Evolutionary conservation across 1,284 basidiomycete genomes (phyloP).

Genomic region (Inonotus obliquus): DNA sequence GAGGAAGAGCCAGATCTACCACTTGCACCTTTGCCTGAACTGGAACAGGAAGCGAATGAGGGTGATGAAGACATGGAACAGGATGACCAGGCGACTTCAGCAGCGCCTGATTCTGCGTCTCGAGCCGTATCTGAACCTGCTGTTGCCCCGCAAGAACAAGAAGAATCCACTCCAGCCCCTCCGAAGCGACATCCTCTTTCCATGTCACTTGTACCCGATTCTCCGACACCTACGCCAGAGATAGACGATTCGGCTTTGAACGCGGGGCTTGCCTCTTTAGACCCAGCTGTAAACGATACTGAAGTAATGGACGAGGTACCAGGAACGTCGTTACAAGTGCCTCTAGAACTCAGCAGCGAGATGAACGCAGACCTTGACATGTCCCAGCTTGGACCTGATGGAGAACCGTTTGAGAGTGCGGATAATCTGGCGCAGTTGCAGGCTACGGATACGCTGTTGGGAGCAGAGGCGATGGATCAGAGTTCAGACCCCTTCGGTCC

Average conservation of each 20-base stretch:
- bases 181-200: conserved; percentile 52
- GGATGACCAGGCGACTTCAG: conserved; percentile 55
- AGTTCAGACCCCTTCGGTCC: conserved; percentile 50
- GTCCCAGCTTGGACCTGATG: conserved; percentile 58
- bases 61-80: conserved; percentile 59
- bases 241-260: conserved; percentile 30
- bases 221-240: conserved; percentile 27
- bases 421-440: conserved; percentile 54
- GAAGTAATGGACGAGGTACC: conserved; percentile 28
- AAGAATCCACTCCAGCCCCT: conserved; percentile 47
- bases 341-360: conserved; percentile 26
- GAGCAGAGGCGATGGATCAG: conserved; percentile 56
- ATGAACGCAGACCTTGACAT: conserved; percentile 46
- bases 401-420: conserved; percentile 48
- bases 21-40: conserved; percentile 66
- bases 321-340: conserved; percentile 24
- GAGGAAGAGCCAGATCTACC: conserved; percentile 70
- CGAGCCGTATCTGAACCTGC: conserved; percentile 34
- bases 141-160: conserved; percentile 30
- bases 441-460: conserved; percentile 49
- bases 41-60: conserved; percentile 57
- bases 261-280: conserved; percentile 44
- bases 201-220: conserved; percentile 37
- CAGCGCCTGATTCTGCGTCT: conserved; percentile 35
- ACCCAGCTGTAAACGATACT: conserved; percentile 34